Conservation (phyloP, 305 asterid species). For the Fraxinus xanthoxyloides region DNA sequence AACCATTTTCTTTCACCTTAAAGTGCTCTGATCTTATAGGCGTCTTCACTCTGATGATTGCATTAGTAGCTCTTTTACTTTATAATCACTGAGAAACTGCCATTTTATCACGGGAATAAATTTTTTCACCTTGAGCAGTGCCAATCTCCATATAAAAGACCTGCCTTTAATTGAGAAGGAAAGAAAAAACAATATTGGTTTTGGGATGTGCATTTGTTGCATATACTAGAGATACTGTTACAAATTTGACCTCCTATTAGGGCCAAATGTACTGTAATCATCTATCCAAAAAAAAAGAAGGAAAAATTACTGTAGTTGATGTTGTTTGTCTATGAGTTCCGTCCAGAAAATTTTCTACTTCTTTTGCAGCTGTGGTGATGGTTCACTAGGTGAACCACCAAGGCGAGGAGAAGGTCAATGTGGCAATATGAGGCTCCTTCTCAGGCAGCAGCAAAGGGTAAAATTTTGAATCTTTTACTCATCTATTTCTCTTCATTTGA, state of each 20-base stretch:
- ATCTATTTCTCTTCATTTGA: constrained; percentile 6
- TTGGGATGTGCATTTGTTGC: background rate
- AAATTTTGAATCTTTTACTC: constrained; percentile 18
- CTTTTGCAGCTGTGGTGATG: constrained; percentile 91
- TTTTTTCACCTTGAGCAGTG: background rate
- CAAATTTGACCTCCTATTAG: background rate
- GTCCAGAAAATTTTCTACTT: constrained; percentile 9
- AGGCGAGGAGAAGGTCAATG: constrained; percentile 92
- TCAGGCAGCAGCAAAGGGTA: constrained; percentile 96
- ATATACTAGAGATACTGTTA: background rate
- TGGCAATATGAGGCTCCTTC: constrained; percentile 95
- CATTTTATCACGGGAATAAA: background rate
- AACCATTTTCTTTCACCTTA: background rate
- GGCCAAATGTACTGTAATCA: constrained; percentile 8
- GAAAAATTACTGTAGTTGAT: background rate
- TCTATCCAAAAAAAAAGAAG: background rate
- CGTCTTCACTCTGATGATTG: background rate
- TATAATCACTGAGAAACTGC: background rate
- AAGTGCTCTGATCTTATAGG: background rate
- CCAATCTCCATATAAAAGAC: background rate
- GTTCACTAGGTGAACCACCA: constrained; percentile 78
- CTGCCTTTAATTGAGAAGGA: background rate
- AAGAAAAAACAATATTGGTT: background rate
- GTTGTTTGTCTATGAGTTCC: background rate
- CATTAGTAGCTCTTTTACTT: background rate